Conservation (phyloP, 2,329 filamentous ascomycete genomes). For the Xylaria sp. region DNA sequence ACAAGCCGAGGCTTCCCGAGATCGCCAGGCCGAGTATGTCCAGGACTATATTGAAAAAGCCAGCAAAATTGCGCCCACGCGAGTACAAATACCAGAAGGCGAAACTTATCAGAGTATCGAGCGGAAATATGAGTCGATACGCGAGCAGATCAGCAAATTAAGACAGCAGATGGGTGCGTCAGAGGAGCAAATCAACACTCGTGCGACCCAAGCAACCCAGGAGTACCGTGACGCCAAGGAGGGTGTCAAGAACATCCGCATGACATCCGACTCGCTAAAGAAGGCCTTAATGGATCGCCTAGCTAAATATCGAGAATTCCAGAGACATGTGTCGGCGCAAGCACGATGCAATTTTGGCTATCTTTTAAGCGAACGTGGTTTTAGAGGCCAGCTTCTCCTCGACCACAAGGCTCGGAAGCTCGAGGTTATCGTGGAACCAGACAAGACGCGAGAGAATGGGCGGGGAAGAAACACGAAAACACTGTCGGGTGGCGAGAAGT, state of each 20-base stretch:
- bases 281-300: constrained; percentile 71
- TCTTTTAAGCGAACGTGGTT: constrained; percentile 86
- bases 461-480: constrained; percentile 86
- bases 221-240: constrained; percentile 49
- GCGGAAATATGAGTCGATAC: constrained; percentile 60
- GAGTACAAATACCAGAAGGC: constrained; percentile 67
- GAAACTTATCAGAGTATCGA: constrained; percentile 66
- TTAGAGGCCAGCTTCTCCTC: constrained; percentile 79
- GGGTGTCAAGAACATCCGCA: constrained; percentile 51
- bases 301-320: constrained; percentile 79
- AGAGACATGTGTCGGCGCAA: constrained; percentile 81
- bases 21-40: constrained; percentile 55
- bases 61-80: constrained; percentile 54
- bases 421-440: constrained; percentile 76
- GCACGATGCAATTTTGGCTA: constrained; percentile 87
- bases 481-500: constrained; percentile 94
- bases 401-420: constrained; percentile 78
- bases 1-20: constrained; percentile 53
- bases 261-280: constrained; percentile 53
- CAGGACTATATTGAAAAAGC: constrained; percentile 62
- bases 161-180: constrained; percentile 65
- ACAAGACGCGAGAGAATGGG: constrained; percentile 70
- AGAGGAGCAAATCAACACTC: constrained; percentile 67
- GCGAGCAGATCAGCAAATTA: constrained; percentile 62
- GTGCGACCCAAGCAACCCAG: constrained; percentile 48